Percentiles rank a stretch among this genome's conserved stretches.
These are phyloP conservation scores for Phanerochaete sordida DNA, from an alignment of 768 basidiomycete species.

Conservation along the genomic window DNA sequence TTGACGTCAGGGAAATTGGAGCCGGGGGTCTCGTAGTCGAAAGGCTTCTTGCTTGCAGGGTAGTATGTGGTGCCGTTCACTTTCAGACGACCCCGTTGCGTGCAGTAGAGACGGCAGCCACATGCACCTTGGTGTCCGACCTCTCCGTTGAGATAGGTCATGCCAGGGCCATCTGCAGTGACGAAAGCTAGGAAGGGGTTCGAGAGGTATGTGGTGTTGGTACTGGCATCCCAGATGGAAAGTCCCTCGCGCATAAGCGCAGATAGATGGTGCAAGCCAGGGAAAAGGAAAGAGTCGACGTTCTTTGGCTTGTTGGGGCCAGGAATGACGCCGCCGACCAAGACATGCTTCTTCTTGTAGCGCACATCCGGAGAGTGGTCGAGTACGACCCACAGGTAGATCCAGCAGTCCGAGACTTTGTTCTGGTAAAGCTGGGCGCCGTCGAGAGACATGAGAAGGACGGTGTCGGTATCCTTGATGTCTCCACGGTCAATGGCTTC, in stretches of 20 bases:
- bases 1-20: constrained; percentile 30
- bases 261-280: constrained; percentile 25
- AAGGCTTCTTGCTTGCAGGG: constrained; percentile 26
- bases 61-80: constrained; percentile 28
- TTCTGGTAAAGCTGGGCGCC: constrained; percentile 23
- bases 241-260: background rate
- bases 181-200: background rate
- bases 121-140: constrained; percentile 31
- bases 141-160: constrained; percentile 27
- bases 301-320: constrained; percentile 29
- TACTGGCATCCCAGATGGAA: background rate
- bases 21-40: constrained; percentile 18
- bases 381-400: constrained; percentile 29
- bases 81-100: constrained; percentile 25
- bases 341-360: constrained; percentile 28
- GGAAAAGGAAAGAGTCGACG: constrained; percentile 28
- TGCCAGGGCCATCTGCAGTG: background rate
- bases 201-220: background rate
- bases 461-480: constrained; percentile 11
- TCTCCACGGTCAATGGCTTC: constrained; percentile 10
- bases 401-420: constrained; percentile 33
- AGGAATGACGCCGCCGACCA: constrained; percentile 26
- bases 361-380: constrained; percentile 21
- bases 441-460: constrained; percentile 14
- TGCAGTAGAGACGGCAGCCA: constrained; percentile 34